Percentiles rank a stretch among this genome's conserved stretches.
phyloP scores from a whole-genome alignment of 129 eudicot species.

The Pulicaria dysenterica region DNA sequence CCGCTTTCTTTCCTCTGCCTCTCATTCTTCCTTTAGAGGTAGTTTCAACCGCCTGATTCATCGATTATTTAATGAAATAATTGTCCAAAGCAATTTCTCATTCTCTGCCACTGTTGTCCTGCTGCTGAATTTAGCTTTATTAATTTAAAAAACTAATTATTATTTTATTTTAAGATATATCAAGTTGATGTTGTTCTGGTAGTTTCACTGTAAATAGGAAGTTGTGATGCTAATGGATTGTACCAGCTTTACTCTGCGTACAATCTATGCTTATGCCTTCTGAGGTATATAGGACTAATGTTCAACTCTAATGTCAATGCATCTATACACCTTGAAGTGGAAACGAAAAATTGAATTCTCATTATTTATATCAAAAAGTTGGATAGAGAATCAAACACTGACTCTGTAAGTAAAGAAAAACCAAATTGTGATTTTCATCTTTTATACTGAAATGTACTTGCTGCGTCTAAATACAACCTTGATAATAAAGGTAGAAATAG shows the following conservation, averaged over 20 bases:
- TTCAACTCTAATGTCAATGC: not conserved
- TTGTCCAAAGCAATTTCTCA: not conserved
- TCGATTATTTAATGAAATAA: not conserved
- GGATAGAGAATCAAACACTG: no score
- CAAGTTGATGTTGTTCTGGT: not conserved
- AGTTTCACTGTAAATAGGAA: not conserved
- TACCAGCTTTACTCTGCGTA: not conserved
- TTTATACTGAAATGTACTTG: no score
- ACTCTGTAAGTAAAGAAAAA: no score
- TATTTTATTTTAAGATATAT: not conserved
- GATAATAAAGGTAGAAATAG: not conserved
- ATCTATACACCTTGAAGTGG: not conserved
- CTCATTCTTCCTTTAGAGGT: slow-evolving; percentile 40
- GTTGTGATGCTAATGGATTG: not conserved
- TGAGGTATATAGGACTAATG: not conserved
- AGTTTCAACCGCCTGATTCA: not conserved
- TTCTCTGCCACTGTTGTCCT: not conserved
- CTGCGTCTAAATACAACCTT: no score
- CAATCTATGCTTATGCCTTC: not conserved
- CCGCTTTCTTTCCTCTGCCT: slow-evolving; percentile 40
- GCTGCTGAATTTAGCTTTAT: not conserved
- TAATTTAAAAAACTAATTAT: not conserved
- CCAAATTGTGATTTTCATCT: not conserved
- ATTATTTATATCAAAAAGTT: no score
- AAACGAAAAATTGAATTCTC: not conserved